Conservation (phyloP, 108 stramenopile species). For the Pelagomonas calceolata region DNA sequence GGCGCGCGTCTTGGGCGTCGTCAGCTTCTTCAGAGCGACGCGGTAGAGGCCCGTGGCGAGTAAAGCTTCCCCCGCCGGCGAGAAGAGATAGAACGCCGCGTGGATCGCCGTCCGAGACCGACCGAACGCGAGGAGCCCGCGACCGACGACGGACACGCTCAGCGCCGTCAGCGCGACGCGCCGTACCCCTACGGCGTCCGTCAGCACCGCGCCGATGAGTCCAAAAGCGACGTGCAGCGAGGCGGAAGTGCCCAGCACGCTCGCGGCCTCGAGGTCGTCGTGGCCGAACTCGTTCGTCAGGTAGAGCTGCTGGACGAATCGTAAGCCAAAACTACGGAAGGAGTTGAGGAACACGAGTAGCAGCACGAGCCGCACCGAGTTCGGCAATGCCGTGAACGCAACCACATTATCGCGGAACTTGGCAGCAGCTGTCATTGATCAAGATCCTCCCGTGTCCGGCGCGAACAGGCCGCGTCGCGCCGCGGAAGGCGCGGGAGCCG, state of each 20-base stretch:
- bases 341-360: conserved; percentile 16
- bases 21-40: conserved; percentile 33
- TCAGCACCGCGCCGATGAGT: conserved; percentile 15
- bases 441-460: no score
- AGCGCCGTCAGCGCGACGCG: conserved; percentile 15
- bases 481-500: no score
- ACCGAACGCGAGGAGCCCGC: conserved; percentile 25
- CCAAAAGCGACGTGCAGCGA: conserved; percentile 23
- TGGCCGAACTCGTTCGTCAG: conserved; percentile 30
- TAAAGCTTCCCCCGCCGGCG: conserved; percentile 29
- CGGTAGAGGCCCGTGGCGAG: conserved; percentile 28
- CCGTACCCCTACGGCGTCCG: conserved; percentile 24
- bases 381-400: conserved; percentile 18
- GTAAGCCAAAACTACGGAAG: conserved; percentile 26
- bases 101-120: conserved; percentile 7
- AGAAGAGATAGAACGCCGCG: conserved; percentile 13
- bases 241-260: conserved; percentile 24
- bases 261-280: conserved; percentile 12
- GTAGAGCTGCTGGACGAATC: conserved; percentile 25
- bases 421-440: no score
- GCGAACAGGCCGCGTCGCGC: no score
- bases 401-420: no score
- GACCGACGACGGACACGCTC: conserved; percentile 19
- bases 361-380: conserved; percentile 15
- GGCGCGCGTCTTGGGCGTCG: conserved; percentile 24